phyloP scores from a whole-genome alignment of 352 stramenopile genomes.

The Pythium dissotocum region DNA sequence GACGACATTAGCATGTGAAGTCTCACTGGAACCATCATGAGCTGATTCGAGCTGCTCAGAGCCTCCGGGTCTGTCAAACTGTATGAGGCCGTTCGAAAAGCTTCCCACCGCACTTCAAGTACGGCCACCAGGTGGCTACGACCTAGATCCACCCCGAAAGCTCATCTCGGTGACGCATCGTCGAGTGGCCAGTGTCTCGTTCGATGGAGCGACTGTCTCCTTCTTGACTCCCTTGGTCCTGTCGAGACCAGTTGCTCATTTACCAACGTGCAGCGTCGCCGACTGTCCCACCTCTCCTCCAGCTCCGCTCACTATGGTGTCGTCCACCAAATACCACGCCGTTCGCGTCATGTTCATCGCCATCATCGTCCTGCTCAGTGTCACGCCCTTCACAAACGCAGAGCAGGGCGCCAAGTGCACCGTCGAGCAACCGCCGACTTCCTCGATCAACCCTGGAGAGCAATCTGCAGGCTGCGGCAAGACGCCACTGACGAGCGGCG shows the following conservation, averaged over 20 bases:
- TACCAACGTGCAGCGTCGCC: neutral
- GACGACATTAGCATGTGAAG: neutral
- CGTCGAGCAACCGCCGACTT: neutral
- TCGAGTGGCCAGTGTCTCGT: neutral
- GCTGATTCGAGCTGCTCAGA: neutral
- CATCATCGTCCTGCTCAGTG: neutral
- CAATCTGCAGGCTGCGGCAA: neutral
- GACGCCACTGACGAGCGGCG: slow-evolving; percentile 8
- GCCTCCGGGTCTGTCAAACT: neutral
- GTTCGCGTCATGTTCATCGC: neutral
- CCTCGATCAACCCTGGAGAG: neutral
- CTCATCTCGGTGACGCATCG: neutral
- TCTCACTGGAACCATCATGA: neutral
- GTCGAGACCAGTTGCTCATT: too few species aligned
- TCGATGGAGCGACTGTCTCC: neutral
- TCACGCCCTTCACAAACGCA: neutral
- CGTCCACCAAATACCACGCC: neutral
- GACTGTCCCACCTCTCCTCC: neutral
- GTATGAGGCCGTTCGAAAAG: neutral
- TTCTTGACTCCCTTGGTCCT: too few species aligned
- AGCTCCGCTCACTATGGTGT: neutral
- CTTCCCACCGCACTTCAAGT: neutral
- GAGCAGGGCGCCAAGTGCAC: neutral
- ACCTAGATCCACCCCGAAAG: neutral
- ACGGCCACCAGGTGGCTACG: neutral